These are phyloP conservation scores for Vitis rotundifolia DNA, from an alignment of 164 flowering plant genomes.

Conservation along the genomic window DNA sequence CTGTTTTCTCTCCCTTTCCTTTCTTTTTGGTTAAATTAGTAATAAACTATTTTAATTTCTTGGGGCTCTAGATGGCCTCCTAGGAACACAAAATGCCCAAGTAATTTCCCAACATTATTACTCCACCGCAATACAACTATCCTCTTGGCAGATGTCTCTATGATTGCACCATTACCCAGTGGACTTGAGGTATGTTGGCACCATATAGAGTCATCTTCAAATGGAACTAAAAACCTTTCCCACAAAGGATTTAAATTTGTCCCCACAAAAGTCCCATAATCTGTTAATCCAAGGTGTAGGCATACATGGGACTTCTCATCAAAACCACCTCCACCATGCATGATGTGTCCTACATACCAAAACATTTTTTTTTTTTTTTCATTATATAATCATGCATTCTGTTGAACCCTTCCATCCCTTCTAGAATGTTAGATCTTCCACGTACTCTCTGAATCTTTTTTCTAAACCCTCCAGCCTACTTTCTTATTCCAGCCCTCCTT, in stretches of 20 bases:
- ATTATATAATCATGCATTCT: conserved; percentile 63
- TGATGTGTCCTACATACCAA: conserved; percentile 68
- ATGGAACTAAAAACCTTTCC: conserved; percentile 76
- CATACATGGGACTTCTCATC: conserved; percentile 39
- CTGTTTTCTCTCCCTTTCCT: too few relatives aligned
- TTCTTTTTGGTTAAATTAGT: background rate
- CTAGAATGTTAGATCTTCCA: too few relatives aligned
- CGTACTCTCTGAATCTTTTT: too few relatives aligned
- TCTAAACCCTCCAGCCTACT: too few relatives aligned
- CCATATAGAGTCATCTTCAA: conserved; percentile 66
- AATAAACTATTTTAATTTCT: conserved; percentile 4
- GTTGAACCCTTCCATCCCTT: conserved; percentile 60
- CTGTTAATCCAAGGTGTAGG: conserved; percentile 85
- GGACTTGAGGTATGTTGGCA: conserved; percentile 91
- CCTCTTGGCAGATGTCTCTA: conserved; percentile 71
- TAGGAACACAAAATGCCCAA: conserved; percentile 91
- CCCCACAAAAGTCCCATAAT: conserved; percentile 94
- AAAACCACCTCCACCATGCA: conserved; percentile 28
- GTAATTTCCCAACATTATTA: conserved; percentile 93
- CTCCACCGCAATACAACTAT: conserved; percentile 82
- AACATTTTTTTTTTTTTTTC: conserved; percentile 88
- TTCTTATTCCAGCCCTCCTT: too few relatives aligned
- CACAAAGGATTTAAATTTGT: conserved; percentile 85
- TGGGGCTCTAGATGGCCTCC: conserved; percentile 99
- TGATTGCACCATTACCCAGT: conserved; percentile 93